Evolutionary conservation across 2,329 filamentous ascomycete genomes (phyloP), one percentile per base, ranked within the genome.

Genomic region (Volutella citrinella): DNA sequence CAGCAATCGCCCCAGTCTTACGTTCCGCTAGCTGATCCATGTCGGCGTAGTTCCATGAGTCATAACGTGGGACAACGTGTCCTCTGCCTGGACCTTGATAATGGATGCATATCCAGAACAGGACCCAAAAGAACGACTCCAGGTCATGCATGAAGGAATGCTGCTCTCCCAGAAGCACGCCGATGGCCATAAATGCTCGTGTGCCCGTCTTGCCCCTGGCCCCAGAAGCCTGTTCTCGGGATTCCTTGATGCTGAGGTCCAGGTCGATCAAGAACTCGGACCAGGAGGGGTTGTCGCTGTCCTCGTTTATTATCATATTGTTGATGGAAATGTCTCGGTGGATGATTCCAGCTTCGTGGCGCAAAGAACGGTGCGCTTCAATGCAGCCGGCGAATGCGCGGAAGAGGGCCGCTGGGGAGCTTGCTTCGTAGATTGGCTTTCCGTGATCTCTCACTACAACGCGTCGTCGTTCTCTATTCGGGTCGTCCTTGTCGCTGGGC

Each of bases 111-210:
- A 68, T 63, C 65, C 57, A 71, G 40, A 72, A 66, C 0, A 69
- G 44, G 3, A 70, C 61, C 66, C 53, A 70, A 46, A 69, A 72
- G 40, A 71, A 70, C 5, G 62, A 73, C 45, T 71, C 62, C 7
- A 69, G 28, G 14, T 37, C 14, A 19, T 37, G 20, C 54, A 69
- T 69, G 19, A 67, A 68, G 2, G 55, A 65, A 46, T 70, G 60
- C 22, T 59, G 38, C 47, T 69, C 55, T 16, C 58, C 62, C 10
- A 59, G 35, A 31, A 71, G 58, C 3, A 19, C 18, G 7, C 40
- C 36, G 18, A 45, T 43, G 4, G 36, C 39, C 40, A 38, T 70
- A 34, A 69, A 70, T 3, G 58, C 61, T 45, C 50, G 54, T 15
- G 61, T 69, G 10, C 63, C 59, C 7, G 60, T 66, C 47, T 62